Conservation (phyloP, 805 yeast species). For the Kazachstania viticola region DNA sequence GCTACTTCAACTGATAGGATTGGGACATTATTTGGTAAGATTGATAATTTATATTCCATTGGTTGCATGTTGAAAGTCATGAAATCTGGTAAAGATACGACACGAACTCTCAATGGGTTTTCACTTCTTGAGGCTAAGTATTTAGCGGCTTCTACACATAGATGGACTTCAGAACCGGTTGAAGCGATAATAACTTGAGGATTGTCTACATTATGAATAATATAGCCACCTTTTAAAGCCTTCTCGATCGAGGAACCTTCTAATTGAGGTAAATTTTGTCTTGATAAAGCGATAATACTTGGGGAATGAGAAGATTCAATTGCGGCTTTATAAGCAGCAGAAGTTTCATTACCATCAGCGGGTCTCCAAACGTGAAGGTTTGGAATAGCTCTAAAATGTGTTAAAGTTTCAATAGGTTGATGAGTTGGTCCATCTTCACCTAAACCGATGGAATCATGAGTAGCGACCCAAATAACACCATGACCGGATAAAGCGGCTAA, state of each 20-base stretch:
- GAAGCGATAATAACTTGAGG: slow-evolving; percentile 71
- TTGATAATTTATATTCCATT: slow-evolving; percentile 65
- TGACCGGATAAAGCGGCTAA: slow-evolving; percentile 73
- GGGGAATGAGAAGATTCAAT: slow-evolving; percentile 55
- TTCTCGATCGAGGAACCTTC: slow-evolving; percentile 86
- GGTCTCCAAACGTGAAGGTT: slow-evolving; percentile 84
- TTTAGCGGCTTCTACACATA: slow-evolving; percentile 77
- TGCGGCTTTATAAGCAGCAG: slow-evolving; percentile 70
- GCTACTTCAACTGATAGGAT: slow-evolving; percentile 87
- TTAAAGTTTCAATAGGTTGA: slow-evolving; percentile 83
- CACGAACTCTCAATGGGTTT: slow-evolving; percentile 60
- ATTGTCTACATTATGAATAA: slow-evolving; percentile 42
- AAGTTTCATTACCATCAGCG: slow-evolving; percentile 82
- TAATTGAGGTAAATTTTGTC: slow-evolving; percentile 88
- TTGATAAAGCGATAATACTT: slow-evolving; percentile 62
- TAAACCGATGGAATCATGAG: slow-evolving; percentile 82
- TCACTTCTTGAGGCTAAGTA: slow-evolving; percentile 41
- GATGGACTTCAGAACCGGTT: slow-evolving; percentile 85
- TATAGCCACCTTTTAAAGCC: slow-evolving; percentile 93
- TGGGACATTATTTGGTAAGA: slow-evolving; percentile 91
- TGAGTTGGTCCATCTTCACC: slow-evolving; percentile 95
- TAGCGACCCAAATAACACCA: slow-evolving; percentile 79
- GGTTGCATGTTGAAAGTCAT: slow-evolving; percentile 77
- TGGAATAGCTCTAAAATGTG: slow-evolving; percentile 78
- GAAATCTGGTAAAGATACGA: slow-evolving; percentile 91